Base-by-base conservation (phyloP, 208 protist species). In the Leptomonas seymouri region DNA sequence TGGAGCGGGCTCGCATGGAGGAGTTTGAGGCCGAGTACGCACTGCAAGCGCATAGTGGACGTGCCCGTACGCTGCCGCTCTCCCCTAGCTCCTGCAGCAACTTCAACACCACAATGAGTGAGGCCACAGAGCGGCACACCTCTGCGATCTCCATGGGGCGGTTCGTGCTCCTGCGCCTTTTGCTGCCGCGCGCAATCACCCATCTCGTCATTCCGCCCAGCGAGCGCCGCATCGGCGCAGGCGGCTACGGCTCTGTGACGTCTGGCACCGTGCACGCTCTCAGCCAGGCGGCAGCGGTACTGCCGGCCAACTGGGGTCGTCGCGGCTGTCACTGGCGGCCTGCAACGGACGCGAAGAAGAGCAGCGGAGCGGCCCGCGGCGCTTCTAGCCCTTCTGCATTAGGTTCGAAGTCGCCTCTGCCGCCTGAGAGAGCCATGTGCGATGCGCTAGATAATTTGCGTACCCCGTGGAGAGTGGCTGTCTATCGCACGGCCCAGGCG, bases 231-330 rank as follows among this genome's bases (percentile, higher is more conserved):
- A 76, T 95, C 41, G 85, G 87, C 8, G 34, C 84, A n/a, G 90
- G 90, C 34, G 85, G 90, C 36, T 95, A 89, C 50, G 90, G 85
- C 34, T 67, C 78, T 7, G 90, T 95, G 28, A 77, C 71, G 21
- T 71, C 71, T 20, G 71, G 71, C 39, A 60, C 44, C 30, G 64
- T 77, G 7, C 64, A 77, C 55, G 36, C 23, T 28, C 5, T 67
- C 18, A 21, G 31, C 27, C 31, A 44, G 3, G n/a, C 42, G 2
- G 64, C 56, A 12, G 59, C 64, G 44, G 46, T 41, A 7, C 42
- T 77, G 56, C 71, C 71, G 45, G 23, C 63, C 23, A 51, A 18
- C 16, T 77, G 71, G 71, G 71, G 71, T 3, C 55, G 65, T 21
- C 63, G 28, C 4, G 71, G 71, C 20, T 51, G n/a, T 25, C 49